Base-by-base conservation (phyloP, 2,329 filamentous ascomycete genomes). In the Leptoxyphium fumago region DNA sequence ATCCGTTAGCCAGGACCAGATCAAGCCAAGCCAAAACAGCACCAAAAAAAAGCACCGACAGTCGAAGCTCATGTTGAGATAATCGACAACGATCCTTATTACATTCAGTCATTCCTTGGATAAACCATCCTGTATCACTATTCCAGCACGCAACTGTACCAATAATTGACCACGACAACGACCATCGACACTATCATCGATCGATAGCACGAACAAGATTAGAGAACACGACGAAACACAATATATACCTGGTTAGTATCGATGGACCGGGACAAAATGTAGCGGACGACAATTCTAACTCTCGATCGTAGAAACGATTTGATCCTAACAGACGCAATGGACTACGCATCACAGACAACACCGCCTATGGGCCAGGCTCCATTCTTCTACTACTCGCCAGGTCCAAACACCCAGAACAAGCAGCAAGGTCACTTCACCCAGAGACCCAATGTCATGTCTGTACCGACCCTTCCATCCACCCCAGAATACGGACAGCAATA, bases 321-420 rank as follows among this genome's bases (percentile, higher is more conserved):
- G 34, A 38, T n/a, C 17, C 8, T 38, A 38, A 43, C 41, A 29
- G 38, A 30, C 38, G 47, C 46, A 50, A 63, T 63, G 60, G 59
- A 62, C 43, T 60, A 61, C 54, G 45, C 59, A 61, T 65, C 46
- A 51, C 66, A 53, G 64, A 68, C 64, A 63, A 73, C 57, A 77
- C 58, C 58, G 44, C 57, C 57, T 30, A 56, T 84, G 72, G 78
- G 74, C 48, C 81, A 84, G 66, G 76, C 80, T 52, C 71, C 83
- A 46, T 93, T 87, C 72, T 88, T 84, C 74, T 91, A 88, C 73
- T 94, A 89, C 71, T 81, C 78, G 57, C 78, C 82, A 52, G 84
- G 91, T 55, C 73, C 80, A 51, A 79, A 77, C 62, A 71, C 77
- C 50, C 82, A 87, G 61, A 74, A 74, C 57, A 74, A 80, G 58